Evolutionary conservation across 1,139 yeast species (phyloP).

Genomic region (Candida pseudoviswanathii): DNA sequence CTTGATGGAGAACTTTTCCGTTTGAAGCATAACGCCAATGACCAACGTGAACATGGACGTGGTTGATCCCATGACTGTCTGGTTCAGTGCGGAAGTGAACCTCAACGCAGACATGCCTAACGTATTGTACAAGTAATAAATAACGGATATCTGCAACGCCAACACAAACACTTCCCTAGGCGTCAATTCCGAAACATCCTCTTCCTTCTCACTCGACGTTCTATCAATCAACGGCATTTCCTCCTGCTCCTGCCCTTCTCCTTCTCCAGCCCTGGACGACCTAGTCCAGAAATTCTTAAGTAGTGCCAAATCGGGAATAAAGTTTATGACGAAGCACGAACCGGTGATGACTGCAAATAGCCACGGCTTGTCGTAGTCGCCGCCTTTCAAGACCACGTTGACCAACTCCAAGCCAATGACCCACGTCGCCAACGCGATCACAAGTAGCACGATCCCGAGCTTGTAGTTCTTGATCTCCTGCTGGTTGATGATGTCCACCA

Average conservation of each 20-base stretch:
- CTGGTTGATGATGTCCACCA: conserved; percentile 47
- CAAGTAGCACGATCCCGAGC: conserved; percentile 43
- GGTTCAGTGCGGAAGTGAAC: conserved; percentile 57
- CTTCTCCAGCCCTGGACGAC: not conserved
- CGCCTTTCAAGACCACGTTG: conserved; percentile 50
- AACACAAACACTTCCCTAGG: conserved; percentile 32
- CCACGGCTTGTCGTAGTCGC: conserved; percentile 49
- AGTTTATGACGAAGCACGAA: conserved; percentile 45
- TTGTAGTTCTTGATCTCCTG: conserved; percentile 46
- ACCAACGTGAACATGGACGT: conserved; percentile 54
- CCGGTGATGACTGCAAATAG: conserved; percentile 51
- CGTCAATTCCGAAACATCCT: conserved; percentile 23
- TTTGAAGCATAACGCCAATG: conserved; percentile 40
- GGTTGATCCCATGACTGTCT: conserved; percentile 53
- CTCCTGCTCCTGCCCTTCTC: not conserved
- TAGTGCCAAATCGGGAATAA: conserved; percentile 37
- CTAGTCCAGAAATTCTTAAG: not conserved
- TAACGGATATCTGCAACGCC: conserved; percentile 41
- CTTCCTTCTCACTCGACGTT: conserved; percentile 10
- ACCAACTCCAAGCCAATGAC: conserved; percentile 51
- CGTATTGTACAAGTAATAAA: conserved; percentile 46
- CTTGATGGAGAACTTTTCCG: conserved; percentile 45
- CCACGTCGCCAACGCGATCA: conserved; percentile 49
- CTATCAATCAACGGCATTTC: conserved; percentile 5
- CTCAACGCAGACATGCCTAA: conserved; percentile 43